phyloP scores from a whole-genome alignment of 140 eudicot species.

The Anethum foeniculum region DNA sequence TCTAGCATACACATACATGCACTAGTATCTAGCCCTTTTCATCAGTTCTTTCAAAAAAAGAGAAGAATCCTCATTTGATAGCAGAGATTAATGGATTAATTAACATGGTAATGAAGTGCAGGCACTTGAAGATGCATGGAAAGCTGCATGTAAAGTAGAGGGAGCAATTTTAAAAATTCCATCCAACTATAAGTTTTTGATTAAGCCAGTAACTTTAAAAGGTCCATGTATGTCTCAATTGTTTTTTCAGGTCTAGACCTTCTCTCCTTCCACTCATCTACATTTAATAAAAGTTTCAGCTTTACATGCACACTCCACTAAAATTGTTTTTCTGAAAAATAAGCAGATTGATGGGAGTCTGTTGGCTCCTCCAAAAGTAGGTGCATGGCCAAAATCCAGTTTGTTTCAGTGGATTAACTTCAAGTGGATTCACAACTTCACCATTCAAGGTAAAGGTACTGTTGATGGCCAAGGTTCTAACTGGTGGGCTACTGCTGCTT shows the following conservation, averaged over 20 bases:
- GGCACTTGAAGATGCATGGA: slow-evolving; percentile 79
- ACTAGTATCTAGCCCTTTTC: background rate
- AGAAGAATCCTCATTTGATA: background rate
- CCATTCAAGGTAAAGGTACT: slow-evolving; percentile 72
- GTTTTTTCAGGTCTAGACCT: slow-evolving; percentile 42
- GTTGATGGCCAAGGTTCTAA: slow-evolving; percentile 75
- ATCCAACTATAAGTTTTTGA: slow-evolving; percentile 34
- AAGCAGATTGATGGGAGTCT: slow-evolving; percentile 72
- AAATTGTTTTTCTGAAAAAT: background rate
- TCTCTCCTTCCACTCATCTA: background rate
- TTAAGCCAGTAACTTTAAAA: slow-evolving; percentile 62
- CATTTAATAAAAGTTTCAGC: background rate
- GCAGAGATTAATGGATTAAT: background rate
- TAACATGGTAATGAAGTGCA: slow-evolving; percentile 1
- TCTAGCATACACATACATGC: background rate
- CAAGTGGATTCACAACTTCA: slow-evolving; percentile 78
- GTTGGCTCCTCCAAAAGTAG: slow-evolving; percentile 52
- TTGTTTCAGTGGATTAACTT: slow-evolving; percentile 77
- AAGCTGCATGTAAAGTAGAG: slow-evolving; percentile 54
- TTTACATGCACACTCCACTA: slow-evolving; percentile 4
- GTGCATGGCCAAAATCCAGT: slow-evolving; percentile 66
- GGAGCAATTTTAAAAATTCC: slow-evolving; percentile 57
- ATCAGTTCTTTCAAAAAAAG: too few relatives aligned
- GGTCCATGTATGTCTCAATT: slow-evolving; percentile 69
- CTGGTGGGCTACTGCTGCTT: slow-evolving; percentile 50